Percentiles rank a stretch among this genome's conserved stretches.
These are phyloP conservation scores for Petunia secreta DNA, from an alignment of 257 asterid species.

Conservation along the genomic window DNA sequence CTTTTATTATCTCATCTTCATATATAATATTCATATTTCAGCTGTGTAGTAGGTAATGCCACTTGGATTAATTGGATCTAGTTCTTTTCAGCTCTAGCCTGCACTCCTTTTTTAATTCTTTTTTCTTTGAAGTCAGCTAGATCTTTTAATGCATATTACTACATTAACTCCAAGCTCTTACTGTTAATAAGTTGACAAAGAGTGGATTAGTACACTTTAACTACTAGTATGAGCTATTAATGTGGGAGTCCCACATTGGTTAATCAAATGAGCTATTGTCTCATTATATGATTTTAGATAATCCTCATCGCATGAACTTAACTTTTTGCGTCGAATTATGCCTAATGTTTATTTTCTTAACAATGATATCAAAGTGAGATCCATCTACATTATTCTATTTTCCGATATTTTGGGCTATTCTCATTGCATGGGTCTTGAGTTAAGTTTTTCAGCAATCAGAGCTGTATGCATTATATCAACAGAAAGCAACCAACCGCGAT, in stretches of 20 bases:
- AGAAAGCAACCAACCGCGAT: no score
- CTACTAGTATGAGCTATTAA: background rate
- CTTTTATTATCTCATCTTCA: slow-evolving; percentile 19
- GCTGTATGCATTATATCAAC: no score
- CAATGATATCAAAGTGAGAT: background rate
- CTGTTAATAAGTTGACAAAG: background rate
- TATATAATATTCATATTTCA: slow-evolving; percentile 22
- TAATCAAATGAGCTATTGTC: background rate
- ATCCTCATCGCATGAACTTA: background rate
- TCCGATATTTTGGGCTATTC: background rate
- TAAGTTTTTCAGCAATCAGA: no score
- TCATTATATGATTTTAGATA: background rate
- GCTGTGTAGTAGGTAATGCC: slow-evolving; percentile 34
- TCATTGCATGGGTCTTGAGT: background rate
- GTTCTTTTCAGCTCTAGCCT: background rate
- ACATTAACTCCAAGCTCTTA: background rate
- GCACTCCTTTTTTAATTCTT: background rate
- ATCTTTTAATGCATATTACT: background rate
- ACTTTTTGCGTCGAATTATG: background rate
- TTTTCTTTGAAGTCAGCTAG: background rate
- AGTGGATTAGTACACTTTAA: slow-evolving; percentile 5
- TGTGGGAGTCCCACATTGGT: background rate
- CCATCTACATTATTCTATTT: background rate
- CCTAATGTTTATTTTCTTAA: background rate
- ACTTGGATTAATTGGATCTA: slow-evolving; percentile 18